Evolutionary conservation across 331 rosid genomes (phyloP).

Genomic region (Cucumis variabilis): DNA sequence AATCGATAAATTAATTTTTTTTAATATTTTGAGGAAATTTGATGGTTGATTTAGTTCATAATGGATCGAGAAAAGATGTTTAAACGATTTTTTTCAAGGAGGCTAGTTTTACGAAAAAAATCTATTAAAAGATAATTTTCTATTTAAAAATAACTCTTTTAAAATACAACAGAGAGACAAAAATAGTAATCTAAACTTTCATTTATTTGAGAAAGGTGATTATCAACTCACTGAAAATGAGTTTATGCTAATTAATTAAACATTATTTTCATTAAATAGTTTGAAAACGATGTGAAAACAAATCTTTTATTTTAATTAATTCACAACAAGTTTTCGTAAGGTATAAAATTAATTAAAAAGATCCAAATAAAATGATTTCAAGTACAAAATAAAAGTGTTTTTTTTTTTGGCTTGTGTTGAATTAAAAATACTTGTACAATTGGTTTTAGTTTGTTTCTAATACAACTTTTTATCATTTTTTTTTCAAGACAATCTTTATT

Average conservation of each 20-base stretch:
- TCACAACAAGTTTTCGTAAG: not conserved
- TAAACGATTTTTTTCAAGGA: no score
- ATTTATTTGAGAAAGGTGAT: no score
- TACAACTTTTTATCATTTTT: not conserved
- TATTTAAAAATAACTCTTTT: no score
- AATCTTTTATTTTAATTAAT: not conserved
- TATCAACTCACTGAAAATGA: not conserved
- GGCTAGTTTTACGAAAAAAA: no score
- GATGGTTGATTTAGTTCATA: no score
- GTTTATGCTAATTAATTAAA: conserved; percentile 1
- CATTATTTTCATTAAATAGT: not conserved
- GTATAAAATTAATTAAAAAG: not conserved
- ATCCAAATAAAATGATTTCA: not conserved
- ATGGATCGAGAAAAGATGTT: no score
- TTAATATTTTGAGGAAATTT: no score
- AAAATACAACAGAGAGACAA: no score
- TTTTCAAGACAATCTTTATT: not conserved
- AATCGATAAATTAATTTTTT: no score
- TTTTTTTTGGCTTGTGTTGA: not conserved
- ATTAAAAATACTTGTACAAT: not conserved
- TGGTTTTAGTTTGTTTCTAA: not conserved
- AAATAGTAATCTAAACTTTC: no score
- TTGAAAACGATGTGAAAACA: not conserved
- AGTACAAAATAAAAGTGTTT: not conserved
- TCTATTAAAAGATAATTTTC: no score